phyloP scores from a whole-genome alignment of 352 stramenopile species.

The Phytophthora fragariae region DNA sequence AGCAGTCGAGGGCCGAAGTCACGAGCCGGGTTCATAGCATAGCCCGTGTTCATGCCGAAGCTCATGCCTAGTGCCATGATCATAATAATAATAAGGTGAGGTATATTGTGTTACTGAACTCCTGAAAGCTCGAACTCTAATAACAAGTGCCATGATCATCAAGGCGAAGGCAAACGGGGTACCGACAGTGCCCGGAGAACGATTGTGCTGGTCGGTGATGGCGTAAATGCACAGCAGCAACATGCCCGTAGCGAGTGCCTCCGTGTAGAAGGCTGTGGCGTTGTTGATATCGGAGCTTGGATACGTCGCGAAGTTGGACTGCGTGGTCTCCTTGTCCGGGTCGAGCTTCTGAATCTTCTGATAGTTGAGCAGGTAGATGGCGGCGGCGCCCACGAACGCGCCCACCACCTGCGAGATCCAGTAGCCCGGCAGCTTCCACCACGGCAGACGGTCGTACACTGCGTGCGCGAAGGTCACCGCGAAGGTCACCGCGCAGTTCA shows the following conservation, averaged over 20 bases:
- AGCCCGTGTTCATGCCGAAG: slow-evolving; percentile 33
- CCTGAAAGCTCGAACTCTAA: too few species aligned
- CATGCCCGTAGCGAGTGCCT: slow-evolving; percentile 23
- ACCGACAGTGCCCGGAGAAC: slow-evolving; percentile 17
- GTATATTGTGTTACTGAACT: too few species aligned
- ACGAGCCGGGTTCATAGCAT: slow-evolving; percentile 31
- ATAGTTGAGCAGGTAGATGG: slow-evolving; percentile 31
- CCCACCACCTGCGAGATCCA: slow-evolving; percentile 21
- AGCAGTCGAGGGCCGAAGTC: slow-evolving; percentile 27
- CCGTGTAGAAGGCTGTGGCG: slow-evolving; percentile 32
- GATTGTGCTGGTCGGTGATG: slow-evolving; percentile 33
- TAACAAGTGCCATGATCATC: slow-evolving; percentile 28
- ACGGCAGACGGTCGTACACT: slow-evolving; percentile 22
- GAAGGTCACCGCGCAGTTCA: slow-evolving; percentile 24
- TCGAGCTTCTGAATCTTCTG: slow-evolving; percentile 32
- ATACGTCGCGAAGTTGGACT: slow-evolving; percentile 31
- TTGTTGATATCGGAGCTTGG: slow-evolving; percentile 31
- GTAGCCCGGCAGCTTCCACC: slow-evolving; percentile 35
- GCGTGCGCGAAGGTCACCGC: slow-evolving; percentile 23
- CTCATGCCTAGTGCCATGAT: slow-evolving; percentile 29
- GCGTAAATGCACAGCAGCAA: slow-evolving; percentile 28
- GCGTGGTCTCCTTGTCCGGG: slow-evolving; percentile 21
- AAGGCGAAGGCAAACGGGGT: slow-evolving; percentile 24
- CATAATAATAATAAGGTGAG: background rate
- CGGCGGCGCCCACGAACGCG: slow-evolving; percentile 20